Conservation (phyloP, 352 stramenopile species). For the Phytopythium vexans region DNA sequence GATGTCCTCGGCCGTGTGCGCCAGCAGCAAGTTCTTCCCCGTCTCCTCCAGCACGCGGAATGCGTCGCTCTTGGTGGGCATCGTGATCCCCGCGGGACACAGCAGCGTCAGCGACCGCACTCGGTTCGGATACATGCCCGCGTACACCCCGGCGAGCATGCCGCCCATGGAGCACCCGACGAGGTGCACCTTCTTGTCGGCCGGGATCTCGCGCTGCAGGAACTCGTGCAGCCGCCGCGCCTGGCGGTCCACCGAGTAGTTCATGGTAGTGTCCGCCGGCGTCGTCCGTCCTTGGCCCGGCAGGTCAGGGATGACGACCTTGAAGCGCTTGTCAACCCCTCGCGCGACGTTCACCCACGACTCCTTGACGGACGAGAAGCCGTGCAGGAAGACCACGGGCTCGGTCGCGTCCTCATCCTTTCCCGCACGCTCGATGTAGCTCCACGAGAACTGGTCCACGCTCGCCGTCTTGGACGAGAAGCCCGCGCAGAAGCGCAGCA, state of each 20-base stretch:
- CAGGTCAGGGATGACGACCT: conserved; percentile 66
- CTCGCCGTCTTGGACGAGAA: conserved; percentile 41
- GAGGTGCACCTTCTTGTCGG: conserved; percentile 62
- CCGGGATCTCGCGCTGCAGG: conserved; percentile 39
- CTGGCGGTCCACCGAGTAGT: conserved; percentile 55
- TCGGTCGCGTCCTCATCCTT: conserved; percentile 37
- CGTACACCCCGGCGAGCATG: conserved; percentile 71
- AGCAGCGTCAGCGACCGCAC: conserved; percentile 70
- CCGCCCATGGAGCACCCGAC: conserved; percentile 77
- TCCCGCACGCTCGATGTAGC: conserved; percentile 59
- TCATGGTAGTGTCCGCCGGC: conserved; percentile 34
- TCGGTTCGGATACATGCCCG: conserved; percentile 49
- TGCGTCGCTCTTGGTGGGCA: conserved; percentile 57
- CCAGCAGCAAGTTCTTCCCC: conserved; percentile 61
- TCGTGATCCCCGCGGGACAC: conserved; percentile 66
- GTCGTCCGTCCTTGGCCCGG: conserved; percentile 60
- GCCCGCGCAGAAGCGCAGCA: conserved; percentile 48
- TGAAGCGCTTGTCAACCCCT: conserved; percentile 46
- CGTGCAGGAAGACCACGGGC: conserved; percentile 64
- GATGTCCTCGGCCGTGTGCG: conserved; percentile 55
- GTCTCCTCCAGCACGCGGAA: conserved; percentile 59
- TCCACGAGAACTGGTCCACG: conserved; percentile 64
- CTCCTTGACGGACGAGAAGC: conserved; percentile 72
- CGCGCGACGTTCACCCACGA: conserved; percentile 55
- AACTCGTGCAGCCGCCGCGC: conserved; percentile 55